These are phyloP conservation scores for Picea mariana DNA, from an alignment of 83 land plant species.

Conservation along the genomic window DNA sequence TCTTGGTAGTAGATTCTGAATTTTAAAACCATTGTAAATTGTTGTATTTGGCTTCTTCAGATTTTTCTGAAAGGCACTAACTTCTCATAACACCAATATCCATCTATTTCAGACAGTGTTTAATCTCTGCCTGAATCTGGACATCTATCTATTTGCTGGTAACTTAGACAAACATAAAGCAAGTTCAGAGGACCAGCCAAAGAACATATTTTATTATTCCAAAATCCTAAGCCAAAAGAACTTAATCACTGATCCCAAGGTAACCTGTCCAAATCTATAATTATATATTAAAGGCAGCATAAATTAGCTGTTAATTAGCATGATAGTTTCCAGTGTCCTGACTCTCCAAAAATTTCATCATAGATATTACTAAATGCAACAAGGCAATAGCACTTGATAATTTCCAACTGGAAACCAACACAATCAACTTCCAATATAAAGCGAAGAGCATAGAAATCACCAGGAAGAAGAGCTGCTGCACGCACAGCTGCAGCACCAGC, in stretches of 20 bases:
- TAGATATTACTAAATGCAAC: neutral
- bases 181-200: neutral
- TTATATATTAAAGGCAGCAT: neutral
- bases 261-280: neutral
- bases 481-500: constrained; percentile 74
- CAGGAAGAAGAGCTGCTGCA: constrained; percentile 85
- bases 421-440: neutral
- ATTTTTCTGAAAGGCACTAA: no score
- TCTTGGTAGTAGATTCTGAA: no score
- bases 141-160: neutral
- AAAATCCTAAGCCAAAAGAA: neutral
- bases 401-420: neutral
- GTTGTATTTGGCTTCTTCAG: no score
- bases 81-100: no score
- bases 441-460: constrained; percentile 28
- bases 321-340: neutral
- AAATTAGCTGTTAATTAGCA: neutral
- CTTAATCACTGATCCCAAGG: neutral
- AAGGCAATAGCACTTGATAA: neutral
- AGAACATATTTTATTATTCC: neutral
- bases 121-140: no score
- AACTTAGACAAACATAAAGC: neutral
- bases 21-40: no score
- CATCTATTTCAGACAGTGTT: no score
- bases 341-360: neutral